phyloP scores from a whole-genome alignment of 306 rosid genomes.

The Fragaria vesca region DNA sequence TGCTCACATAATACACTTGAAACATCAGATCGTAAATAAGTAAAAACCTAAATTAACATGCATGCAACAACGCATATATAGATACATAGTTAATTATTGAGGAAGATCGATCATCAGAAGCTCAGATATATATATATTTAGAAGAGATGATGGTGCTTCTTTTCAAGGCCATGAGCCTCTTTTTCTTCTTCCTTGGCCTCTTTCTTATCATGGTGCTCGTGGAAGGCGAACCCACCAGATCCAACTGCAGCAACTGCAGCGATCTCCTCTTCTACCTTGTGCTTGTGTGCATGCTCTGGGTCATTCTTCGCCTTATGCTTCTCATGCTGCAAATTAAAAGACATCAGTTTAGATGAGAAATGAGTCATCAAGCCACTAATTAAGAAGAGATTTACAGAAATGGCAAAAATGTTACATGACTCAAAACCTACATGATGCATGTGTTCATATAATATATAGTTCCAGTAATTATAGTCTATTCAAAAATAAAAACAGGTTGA shows the following conservation, averaged over 20 bases:
- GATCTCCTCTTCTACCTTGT: constrained; percentile 75
- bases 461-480: no score
- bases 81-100: not conserved
- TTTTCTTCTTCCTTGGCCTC: constrained; percentile 54
- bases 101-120: not conserved
- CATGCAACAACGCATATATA: no score
- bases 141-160: constrained; percentile 66
- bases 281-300: constrained; percentile 62
- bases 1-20: not conserved
- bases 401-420: no score
- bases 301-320: constrained; percentile 60
- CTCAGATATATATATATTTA: not conserved
- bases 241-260: constrained; percentile 62
- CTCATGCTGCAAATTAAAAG: constrained; percentile 43
- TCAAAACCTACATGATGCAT: no score
- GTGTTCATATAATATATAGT: no score
- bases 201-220: constrained; percentile 70
- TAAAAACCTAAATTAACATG: not conserved
- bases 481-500: no score
- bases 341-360: not conserved
- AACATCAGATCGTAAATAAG: not conserved
- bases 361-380: not conserved
- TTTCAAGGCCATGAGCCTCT: constrained; percentile 48
- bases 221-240: constrained; percentile 69
- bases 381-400: no score